Conservation (phyloP, 73 alveolate genomes). For the Uronychia setigera region DNA sequence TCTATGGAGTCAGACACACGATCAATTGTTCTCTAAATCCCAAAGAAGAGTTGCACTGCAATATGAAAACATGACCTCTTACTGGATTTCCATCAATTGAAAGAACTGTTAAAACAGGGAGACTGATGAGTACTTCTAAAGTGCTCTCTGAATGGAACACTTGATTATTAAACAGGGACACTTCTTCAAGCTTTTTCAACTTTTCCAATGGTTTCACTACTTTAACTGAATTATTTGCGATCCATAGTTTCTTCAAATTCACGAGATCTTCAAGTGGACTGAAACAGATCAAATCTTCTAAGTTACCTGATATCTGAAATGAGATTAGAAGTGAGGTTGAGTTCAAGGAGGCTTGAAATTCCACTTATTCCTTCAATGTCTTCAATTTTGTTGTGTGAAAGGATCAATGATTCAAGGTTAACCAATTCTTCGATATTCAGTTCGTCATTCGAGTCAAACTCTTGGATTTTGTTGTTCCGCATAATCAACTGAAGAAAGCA, state of each 20-base stretch:
- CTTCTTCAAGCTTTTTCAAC: conserved; percentile 19
- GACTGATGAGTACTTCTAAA: conserved; percentile 19
- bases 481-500: conserved; percentile 37
- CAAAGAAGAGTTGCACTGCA: conserved; percentile 24
- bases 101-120: conserved; percentile 32
- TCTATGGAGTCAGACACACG: conserved; percentile 28
- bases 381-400: conserved; percentile 46
- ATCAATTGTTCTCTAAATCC: conserved; percentile 49
- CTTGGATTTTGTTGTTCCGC: conserved; percentile 49
- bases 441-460: conserved; percentile 43
- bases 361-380: conserved; percentile 45
- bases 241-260: conserved; percentile 42
- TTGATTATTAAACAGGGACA: conserved; percentile 52
- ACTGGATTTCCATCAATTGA: conserved; percentile 64
- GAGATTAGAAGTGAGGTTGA: conserved; percentile 48
- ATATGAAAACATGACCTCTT: not conserved
- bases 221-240: conserved; percentile 33
- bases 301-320: conserved; percentile 56
- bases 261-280: conserved; percentile 62
- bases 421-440: conserved; percentile 50
- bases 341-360: conserved; percentile 48
- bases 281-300: not conserved
- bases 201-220: conserved; percentile 50
- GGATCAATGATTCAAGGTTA: conserved; percentile 45
- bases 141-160: conserved; percentile 44